Evolutionary conservation across 257 asterid species (phyloP), one percentile per base, ranked within the genome.

Genomic region (Anisodus tanguticus): DNA sequence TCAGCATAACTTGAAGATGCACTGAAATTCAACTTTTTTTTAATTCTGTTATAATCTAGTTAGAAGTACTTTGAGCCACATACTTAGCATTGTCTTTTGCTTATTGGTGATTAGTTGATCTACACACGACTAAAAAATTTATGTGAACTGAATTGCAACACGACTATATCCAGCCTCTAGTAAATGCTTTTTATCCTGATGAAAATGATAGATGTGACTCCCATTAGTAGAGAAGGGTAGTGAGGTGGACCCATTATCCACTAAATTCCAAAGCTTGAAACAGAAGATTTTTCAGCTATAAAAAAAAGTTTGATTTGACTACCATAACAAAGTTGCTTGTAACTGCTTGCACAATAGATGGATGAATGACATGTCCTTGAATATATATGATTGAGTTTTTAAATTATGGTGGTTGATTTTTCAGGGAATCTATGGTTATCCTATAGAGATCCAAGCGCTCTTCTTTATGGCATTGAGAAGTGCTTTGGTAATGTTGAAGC

Each of bases 381-480:
- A 9, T 43, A 72, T 47, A 47, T 47, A 4, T 68, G 47, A 68
- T 39, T 68, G 53, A n/a, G 19, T 68, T 68, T 3, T n/a, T 10
- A 47, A 71, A 72, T 72, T 47, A 22, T 2, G 39, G 15, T 19
- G 41, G 59, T 82, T 79, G 22, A 68, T 86, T 83, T 85, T 60
- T 17, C 92, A 92, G 97, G 97, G 97, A 60, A 83, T 93, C 58
- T 93, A 93, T 58, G 97, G 97, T 26, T 93, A 92, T 88, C 97
- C 97, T n/a, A 89, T 93, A 51, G 95, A 93, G 87, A 93, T 93
- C 57, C 94, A 93, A 91, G 91, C 95, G 54, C 95, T 93, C 79
- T 93, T 93, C 88, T 93, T 93, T 85, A 92, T 93, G 97, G 95
- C 95, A 67, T 35, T 92, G 91, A 84, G 97, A 86, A 88, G 88